Conservation (phyloP, 495 filamentous ascomycete genomes). For the Lentithecium fluviatile region DNA sequence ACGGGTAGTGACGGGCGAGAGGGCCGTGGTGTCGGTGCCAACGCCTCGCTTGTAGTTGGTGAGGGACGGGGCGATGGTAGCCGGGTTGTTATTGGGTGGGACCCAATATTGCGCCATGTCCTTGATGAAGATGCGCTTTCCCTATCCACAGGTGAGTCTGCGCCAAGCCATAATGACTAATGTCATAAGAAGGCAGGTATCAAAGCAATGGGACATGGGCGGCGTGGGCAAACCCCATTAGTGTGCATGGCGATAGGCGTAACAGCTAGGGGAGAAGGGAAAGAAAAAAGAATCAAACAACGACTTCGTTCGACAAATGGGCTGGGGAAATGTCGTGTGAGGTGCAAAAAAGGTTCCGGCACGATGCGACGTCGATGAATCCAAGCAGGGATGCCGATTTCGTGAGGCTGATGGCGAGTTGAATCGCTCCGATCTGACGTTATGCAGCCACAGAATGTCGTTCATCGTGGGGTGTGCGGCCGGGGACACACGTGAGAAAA, state of each 20-base stretch:
- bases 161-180: constrained; percentile 3
- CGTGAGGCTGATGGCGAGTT: constrained; percentile 15
- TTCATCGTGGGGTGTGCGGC: constrained; percentile 28
- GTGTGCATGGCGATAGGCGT: too few relatives aligned
- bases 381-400: not conserved
- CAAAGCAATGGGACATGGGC: not conserved
- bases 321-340: not conserved
- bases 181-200: not conserved
- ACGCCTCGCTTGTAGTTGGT: constrained; percentile 60
- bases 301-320: not conserved
- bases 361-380: not conserved
- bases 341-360: not conserved
- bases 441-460: constrained; percentile 27
- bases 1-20: constrained; percentile 28
- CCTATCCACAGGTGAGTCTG: constrained; percentile 48
- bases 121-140: constrained; percentile 94
- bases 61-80: constrained; percentile 74
- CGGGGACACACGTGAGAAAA: constrained; percentile 11
- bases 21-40: constrained; percentile 49
- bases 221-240: too few relatives aligned
- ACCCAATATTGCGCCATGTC: constrained; percentile 90
- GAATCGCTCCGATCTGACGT: constrained; percentile 23
- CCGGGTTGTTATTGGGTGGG: constrained; percentile 66
- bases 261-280: not conserved
- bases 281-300: constrained; percentile 8